A percentile compares a stretch with the other conserved stretches of the same genome.
phyloP scores from a whole-genome alignment of 1,284 basidiomycete genomes.

The Tilletiaria anomala region DNA sequence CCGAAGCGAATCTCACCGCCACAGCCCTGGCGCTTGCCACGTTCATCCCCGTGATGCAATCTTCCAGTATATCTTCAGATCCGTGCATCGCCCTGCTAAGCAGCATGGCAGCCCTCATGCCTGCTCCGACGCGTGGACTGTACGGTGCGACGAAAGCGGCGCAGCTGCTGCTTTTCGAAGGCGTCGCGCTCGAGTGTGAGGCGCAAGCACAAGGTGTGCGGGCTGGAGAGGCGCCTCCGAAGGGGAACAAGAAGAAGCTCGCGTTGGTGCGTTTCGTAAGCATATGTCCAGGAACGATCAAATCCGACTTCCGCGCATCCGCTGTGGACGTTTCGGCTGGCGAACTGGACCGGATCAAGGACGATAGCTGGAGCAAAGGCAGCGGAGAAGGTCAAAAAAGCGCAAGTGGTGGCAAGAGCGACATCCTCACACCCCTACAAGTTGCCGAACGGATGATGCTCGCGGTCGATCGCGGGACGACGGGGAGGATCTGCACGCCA shows the following conservation, averaged over 20 bases:
- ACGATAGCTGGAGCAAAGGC: background rate
- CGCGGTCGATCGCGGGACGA: slow-evolving; percentile 13
- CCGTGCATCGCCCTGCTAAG: slow-evolving; percentile 69
- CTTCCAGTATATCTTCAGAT: slow-evolving; percentile 52
- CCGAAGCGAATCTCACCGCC: slow-evolving; percentile 44
- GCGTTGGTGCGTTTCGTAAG: slow-evolving; percentile 23
- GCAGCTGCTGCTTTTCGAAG: slow-evolving; percentile 60
- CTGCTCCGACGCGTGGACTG: slow-evolving; percentile 68
- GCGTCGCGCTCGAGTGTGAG: slow-evolving; percentile 56
- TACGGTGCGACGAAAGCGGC: slow-evolving; percentile 75
- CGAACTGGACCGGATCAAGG: background rate
- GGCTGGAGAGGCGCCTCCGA: background rate
- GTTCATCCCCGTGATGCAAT: slow-evolving; percentile 55
- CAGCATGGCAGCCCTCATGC: slow-evolving; percentile 62
- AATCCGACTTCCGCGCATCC: slow-evolving; percentile 24
- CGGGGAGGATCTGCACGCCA: slow-evolving; percentile 15
- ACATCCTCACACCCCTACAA: slow-evolving; percentile 10
- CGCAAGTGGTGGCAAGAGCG: slow-evolving; percentile 6
- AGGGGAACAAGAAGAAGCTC: slow-evolving; percentile 4
- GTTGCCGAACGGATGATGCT: slow-evolving; percentile 18
- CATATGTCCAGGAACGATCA: slow-evolving; percentile 31
- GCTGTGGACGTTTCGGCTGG: slow-evolving; percentile 17
- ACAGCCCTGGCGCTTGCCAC: slow-evolving; percentile 43
- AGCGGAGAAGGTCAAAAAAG: slow-evolving; percentile 15
- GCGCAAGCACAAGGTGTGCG: slow-evolving; percentile 19